Base-by-base conservation (phyloP, 2,329 filamentous ascomycete species). In the Paecilomyces variotii region DNA sequence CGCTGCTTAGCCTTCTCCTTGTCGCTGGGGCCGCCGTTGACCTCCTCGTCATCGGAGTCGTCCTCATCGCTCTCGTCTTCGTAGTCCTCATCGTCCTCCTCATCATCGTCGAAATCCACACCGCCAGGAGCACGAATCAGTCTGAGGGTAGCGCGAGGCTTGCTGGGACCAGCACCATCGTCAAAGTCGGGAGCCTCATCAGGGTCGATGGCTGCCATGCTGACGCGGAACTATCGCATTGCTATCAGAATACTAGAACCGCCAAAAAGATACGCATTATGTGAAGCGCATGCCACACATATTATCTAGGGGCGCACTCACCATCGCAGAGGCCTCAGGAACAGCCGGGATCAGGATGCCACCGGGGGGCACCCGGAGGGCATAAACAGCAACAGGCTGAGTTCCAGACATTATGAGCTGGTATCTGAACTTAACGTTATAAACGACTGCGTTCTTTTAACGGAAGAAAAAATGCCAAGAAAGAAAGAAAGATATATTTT, bases 161-260 rank as follows among this genome's bases (percentile, higher is more conserved):
- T 75, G 67, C 84, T 84, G 60, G 84, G 76, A 69, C 87, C 85
- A 67, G 81, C 82, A 56, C 83, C 82, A 59, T 82, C 81, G 65
- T 87, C 86, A 60, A 81, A 81, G 74, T 90, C 83, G 35, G 87
- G 83, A 67, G 85, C 82, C 68, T 89, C 89, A 70, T 85, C 91
- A 59, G 94, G 94, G 74, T 99, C 93, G 74, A 99, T 88, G 65
- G 94, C 94, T 70, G 95, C 94, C 94, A 99, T 99, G 70, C 92
- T 97, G 72, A 99, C 91, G 74, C 91, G 91, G 80, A 97, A 95
- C 92, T 96, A 70, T 11, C 26, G 28, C 35, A 53, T 52, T 30
- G 9, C 56, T 39, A 54, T 58, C 52, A 50, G 57, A 57, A 34
- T 59, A 53, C 32, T 35, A 24, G 11, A 26, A 27, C 34, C 49